Evolutionary conservation across 2,329 filamentous ascomycete species (phyloP).

Genomic region (Diaporthe australafricana): DNA sequence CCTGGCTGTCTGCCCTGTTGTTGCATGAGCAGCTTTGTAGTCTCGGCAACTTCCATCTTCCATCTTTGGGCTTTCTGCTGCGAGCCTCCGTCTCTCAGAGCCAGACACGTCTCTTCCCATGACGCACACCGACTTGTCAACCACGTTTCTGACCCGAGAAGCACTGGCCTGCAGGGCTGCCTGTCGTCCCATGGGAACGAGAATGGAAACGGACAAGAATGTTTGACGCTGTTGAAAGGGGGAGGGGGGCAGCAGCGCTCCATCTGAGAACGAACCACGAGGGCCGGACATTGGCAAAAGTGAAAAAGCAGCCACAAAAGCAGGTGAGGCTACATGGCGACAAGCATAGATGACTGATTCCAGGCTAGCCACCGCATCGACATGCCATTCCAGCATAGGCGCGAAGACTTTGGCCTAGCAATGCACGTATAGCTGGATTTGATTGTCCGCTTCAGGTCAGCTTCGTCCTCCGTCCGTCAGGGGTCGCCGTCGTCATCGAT

Average conservation of each 20-base stretch:
- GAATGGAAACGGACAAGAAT: background rate
- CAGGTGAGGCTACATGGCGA: conserved; percentile 20
- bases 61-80: conserved; percentile 16
- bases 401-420: background rate
- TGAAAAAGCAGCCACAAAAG: conserved; percentile 8
- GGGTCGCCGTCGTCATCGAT: background rate
- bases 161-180: conserved; percentile 15
- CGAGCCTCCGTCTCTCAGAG: conserved; percentile 30
- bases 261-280: conserved; percentile 4
- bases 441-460: conserved; percentile 17
- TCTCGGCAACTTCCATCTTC: conserved; percentile 18
- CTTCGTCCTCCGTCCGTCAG: conserved; percentile 8
- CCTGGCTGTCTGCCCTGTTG: conserved; percentile 8
- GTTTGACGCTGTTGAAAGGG: background rate
- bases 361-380: conserved; percentile 22
- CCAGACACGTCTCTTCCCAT: conserved; percentile 30
- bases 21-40: conserved; percentile 28
- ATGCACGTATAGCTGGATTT: conserved; percentile 24
- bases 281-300: conserved; percentile 1
- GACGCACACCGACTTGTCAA: conserved; percentile 28
- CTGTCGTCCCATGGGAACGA: conserved; percentile 18
- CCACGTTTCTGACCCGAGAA: conserved; percentile 22
- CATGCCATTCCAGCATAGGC: conserved; percentile 22
- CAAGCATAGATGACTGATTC: conserved; percentile 24
- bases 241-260: background rate